These are phyloP conservation scores for Onygenales sp. DNA, from an alignment of 2,329 filamentous ascomycete species.

Conservation along the genomic window DNA sequence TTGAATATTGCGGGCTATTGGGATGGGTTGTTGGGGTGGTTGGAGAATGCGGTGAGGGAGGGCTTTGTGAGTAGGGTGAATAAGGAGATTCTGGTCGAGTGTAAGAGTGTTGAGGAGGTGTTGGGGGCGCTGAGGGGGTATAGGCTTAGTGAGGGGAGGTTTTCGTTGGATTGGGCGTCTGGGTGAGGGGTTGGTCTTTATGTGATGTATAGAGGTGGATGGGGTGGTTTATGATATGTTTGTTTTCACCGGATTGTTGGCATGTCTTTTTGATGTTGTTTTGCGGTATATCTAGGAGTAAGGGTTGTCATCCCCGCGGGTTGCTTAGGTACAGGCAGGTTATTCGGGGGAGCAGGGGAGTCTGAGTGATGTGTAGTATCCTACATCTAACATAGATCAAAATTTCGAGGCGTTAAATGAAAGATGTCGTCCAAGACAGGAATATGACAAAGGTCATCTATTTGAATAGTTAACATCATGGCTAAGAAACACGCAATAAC, in stretches of 20 bases:
- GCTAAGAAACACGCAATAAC: background rate
- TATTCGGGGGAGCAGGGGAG: too few species aligned
- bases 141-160: slow-evolving; percentile 62
- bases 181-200: slow-evolving; percentile 28
- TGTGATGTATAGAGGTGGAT: slow-evolving; percentile 23
- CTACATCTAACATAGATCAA: background rate
- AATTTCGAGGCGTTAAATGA: background rate
- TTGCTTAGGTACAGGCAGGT: too few species aligned
- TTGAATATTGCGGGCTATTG: slow-evolving; percentile 88
- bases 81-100: slow-evolving; percentile 68
- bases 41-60: slow-evolving; percentile 61
- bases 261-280: too few species aligned
- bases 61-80: slow-evolving; percentile 69
- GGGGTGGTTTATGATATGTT: background rate
- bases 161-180: slow-evolving; percentile 70
- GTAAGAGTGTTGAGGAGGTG: slow-evolving; percentile 61
- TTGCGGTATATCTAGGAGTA: too few species aligned
- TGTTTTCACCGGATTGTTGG: background rate
- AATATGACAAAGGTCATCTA: background rate
- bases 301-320: too few species aligned
- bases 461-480: slow-evolving; percentile 1
- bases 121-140: slow-evolving; percentile 64
- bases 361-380: background rate
- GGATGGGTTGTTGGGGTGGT: slow-evolving; percentile 76
- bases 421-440: background rate